A percentile compares a stretch with the other conserved stretches of the same genome.
These are phyloP conservation scores for Pseudoturritis turrita DNA, from an alignment of 345 rosid genomes.

Conservation along the genomic window DNA sequence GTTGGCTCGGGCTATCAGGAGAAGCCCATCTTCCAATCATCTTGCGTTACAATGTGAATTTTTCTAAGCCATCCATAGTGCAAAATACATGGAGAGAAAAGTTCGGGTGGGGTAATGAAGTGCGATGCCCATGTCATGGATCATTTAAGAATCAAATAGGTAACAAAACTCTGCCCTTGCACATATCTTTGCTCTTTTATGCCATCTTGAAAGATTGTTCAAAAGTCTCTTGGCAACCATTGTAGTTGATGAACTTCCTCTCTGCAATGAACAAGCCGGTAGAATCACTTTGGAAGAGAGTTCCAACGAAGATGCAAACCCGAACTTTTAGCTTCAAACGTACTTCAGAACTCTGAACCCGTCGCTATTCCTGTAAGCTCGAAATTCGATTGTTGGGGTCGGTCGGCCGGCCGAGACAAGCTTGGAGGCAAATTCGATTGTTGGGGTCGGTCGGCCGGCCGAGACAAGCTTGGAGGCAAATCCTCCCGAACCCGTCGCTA, in stretches of 20 bases:
- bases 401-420: too few species aligned
- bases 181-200: not conserved
- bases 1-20: constrained; percentile 43
- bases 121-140: constrained; percentile 56
- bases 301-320: constrained; percentile 26
- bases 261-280: constrained; percentile 63
- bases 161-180: constrained; percentile 17
- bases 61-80: constrained; percentile 51
- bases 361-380: too few species aligned
- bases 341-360: too few species aligned
- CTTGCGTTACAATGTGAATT: constrained; percentile 58
- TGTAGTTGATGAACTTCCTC: constrained; percentile 75
- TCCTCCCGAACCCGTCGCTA: too few species aligned
- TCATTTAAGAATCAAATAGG: constrained; percentile 46
- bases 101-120: constrained; percentile 73
- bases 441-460: too few species aligned
- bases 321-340: too few species aligned
- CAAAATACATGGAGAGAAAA: constrained; percentile 74
- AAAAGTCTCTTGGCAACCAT: constrained; percentile 17
- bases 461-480: too few species aligned
- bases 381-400: too few species aligned
- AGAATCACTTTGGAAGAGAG: constrained; percentile 45
- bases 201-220: not conserved
- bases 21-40: constrained; percentile 45
- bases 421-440: too few species aligned